A percentile compares a stretch with the other conserved stretches of the same genome.
Evolutionary conservation across 108 stramenopile genomes (phyloP).

Genomic region (Heterococcus sp.): DNA sequence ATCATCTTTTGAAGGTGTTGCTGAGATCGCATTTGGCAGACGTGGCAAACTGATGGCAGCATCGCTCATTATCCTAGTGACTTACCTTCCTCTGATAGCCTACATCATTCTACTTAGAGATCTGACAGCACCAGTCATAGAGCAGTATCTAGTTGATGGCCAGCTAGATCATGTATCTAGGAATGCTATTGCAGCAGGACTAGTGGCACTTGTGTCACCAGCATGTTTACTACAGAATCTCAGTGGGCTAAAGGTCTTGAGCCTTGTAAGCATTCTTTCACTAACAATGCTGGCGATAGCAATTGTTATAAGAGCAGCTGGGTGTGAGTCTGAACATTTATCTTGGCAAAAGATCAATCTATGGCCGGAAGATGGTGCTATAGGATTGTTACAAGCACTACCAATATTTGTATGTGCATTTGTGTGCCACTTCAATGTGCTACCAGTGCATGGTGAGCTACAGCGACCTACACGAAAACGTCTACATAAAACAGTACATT

Average conservation of each 20-base stretch:
- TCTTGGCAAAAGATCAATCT: conserved; percentile 29
- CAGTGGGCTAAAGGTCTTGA: conserved; percentile 64
- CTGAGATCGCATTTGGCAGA: conserved; percentile 22
- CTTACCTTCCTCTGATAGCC: conserved; percentile 59
- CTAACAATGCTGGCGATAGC: conserved; percentile 44
- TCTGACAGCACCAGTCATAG: conserved; percentile 76
- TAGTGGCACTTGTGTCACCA: conserved; percentile 60
- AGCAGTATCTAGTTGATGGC: conserved; percentile 51
- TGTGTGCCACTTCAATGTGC: conserved; percentile 91
- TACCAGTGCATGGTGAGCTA: conserved; percentile 86
- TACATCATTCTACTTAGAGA: conserved; percentile 83
- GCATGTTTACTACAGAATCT: conserved; percentile 71
- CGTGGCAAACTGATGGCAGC: conserved; percentile 26
- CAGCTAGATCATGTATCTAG: conserved; percentile 40
- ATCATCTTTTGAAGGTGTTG: conserved; percentile 40
- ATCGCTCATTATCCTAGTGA: conserved; percentile 27
- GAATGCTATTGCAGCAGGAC: conserved; percentile 69
- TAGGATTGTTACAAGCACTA: conserved; percentile 71
- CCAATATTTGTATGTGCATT: conserved; percentile 84
- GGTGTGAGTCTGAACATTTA: no score
- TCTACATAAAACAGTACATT: conserved; percentile 61
- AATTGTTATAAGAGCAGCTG: conserved; percentile 35
- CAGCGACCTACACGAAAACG: conserved; percentile 70
- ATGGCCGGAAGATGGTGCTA: conserved; percentile 46
- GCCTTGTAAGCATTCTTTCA: not conserved